These are phyloP conservation scores for Entomortierella chlamydospora DNA, from an alignment of 192 early-diverging fungal species.

Conservation along the genomic window DNA sequence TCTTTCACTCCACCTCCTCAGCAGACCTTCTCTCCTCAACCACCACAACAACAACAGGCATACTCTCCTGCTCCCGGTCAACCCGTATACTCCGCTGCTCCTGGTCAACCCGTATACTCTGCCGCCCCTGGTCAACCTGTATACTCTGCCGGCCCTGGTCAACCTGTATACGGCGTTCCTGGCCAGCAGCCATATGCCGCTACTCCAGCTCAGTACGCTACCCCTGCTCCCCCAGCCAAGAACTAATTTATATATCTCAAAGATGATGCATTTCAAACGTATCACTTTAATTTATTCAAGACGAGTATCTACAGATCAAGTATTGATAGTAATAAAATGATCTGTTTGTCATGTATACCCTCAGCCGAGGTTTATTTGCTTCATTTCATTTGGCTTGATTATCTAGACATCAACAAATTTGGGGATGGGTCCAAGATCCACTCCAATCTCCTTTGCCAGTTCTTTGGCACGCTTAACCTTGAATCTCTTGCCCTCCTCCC, in stretches of 20 bases:
- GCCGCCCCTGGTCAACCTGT: neutral
- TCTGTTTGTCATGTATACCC: too few relatives aligned
- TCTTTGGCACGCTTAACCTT: conserved; percentile 33
- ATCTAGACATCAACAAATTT: conserved; percentile 13
- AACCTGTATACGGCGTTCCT: neutral
- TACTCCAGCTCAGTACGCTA: neutral
- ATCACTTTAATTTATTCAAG: too few relatives aligned
- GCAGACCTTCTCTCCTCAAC: conserved; percentile 4
- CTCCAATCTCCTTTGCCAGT: conserved; percentile 38
- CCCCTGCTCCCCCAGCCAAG: conserved; percentile 8
- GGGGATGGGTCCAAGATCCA: conserved; percentile 45
- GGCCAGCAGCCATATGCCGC: neutral
- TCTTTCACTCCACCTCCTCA: conserved; percentile 9
- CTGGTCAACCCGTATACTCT: neutral
- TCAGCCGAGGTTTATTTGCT: too few relatives aligned
- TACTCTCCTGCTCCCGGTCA: neutral
- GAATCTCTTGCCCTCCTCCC: conserved; percentile 51
- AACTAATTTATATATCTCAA: conserved; percentile 1
- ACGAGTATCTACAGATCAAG: too few relatives aligned
- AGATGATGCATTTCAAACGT: too few relatives aligned
- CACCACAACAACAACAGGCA: too few relatives aligned
- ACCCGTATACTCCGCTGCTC: neutral
- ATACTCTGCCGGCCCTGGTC: neutral
- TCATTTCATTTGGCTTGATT: neutral
- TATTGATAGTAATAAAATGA: too few relatives aligned